Conservation (phyloP, 345 rosid genomes). For the Balakata baccata region DNA sequence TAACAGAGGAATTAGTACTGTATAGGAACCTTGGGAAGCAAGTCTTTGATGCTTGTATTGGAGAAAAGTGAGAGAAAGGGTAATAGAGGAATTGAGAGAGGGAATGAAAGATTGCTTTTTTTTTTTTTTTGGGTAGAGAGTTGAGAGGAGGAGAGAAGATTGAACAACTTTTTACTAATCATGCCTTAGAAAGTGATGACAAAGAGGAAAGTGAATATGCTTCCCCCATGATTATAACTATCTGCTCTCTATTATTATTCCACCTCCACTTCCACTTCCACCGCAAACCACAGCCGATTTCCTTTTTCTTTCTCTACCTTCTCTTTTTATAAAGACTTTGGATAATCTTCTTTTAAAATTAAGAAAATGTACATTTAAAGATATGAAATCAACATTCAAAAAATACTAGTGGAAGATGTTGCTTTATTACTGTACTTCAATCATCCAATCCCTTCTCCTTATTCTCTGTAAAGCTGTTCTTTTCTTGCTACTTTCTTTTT, state of each 20-base stretch:
- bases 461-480: conserved; percentile 55
- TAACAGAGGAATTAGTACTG: not conserved
- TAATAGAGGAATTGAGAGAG: conserved; percentile 12
- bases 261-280: conserved; percentile 50
- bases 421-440: conserved; percentile 38
- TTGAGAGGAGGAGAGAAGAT: conserved; percentile 37
- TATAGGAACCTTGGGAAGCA: conserved; percentile 39
- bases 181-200: conserved; percentile 82
- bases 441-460: conserved; percentile 49
- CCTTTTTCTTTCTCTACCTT: conserved; percentile 1
- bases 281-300: conserved; percentile 44
- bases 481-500: conserved; percentile 13
- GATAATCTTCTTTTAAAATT: not conserved
- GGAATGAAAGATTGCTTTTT: not conserved
- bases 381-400: conserved; percentile 14
- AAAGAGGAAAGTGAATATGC: conserved; percentile 79
- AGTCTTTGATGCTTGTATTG: conserved; percentile 22
- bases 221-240: conserved; percentile 57
- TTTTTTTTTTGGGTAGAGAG: too few species aligned
- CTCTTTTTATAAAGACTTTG: conserved; percentile 11
- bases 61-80: conserved; percentile 23
- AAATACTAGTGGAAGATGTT: conserved; percentile 14
- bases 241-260: conserved; percentile 45
- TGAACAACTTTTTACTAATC: conserved; percentile 67
- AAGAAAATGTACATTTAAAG: not conserved